phyloP scores from a whole-genome alignment of 2,329 filamentous ascomycete species.

The Beauveria medogensis region DNA sequence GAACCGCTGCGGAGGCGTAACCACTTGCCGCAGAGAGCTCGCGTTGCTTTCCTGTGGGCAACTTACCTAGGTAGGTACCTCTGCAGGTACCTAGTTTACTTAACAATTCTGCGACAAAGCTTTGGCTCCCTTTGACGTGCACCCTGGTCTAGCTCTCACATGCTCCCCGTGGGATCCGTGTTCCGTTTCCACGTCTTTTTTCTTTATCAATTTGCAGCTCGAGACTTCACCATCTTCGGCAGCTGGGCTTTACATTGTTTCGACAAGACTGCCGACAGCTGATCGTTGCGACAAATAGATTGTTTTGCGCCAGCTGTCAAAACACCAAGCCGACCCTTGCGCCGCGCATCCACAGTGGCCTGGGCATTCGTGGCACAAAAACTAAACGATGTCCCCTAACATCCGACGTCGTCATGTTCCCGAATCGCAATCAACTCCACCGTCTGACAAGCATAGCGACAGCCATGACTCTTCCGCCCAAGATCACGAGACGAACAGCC shows the following conservation, averaged over 20 bases:
- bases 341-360: neutral
- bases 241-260: neutral
- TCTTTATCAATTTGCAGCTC: neutral
- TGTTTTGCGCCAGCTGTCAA: neutral
- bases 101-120: neutral
- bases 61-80: neutral
- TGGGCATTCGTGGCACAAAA: neutral
- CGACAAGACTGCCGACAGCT: neutral
- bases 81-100: too few relatives aligned
- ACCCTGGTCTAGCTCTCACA: constrained; percentile 3
- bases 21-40: neutral
- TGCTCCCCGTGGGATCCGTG: neutral
- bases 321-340: neutral
- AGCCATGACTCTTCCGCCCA: constrained; percentile 1
- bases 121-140: neutral
- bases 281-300: neutral
- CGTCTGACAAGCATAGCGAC: neutral
- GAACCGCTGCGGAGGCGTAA: too few relatives aligned
- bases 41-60: neutral
- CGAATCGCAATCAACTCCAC: neutral
- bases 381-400: neutral
- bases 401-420: constrained; percentile 5
- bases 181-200: neutral
- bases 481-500: neutral
- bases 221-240: neutral